These are phyloP conservation scores for Cardiosporidium cionae DNA, from an alignment of 169 alveolate species.

Conservation along the genomic window DNA sequence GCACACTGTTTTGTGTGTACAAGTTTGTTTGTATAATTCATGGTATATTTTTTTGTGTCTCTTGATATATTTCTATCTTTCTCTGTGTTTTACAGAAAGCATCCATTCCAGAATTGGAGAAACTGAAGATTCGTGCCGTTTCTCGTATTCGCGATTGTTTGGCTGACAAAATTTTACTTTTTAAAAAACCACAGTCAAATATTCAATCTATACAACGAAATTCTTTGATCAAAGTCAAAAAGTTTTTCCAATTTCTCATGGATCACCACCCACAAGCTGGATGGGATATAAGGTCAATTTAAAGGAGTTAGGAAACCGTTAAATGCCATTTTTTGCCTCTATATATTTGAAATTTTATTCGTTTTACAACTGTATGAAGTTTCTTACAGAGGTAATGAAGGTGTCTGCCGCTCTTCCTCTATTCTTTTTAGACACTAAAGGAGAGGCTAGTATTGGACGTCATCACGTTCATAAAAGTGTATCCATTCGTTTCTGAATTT, in stretches of 20 bases:
- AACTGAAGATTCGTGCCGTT: constrained; percentile 2
- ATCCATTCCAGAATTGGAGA: constrained; percentile 8
- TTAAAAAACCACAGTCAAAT: neutral
- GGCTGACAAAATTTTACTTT: neutral
- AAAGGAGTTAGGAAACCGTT: neutral
- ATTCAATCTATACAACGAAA: constrained; percentile 2
- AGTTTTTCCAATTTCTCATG: neutral
- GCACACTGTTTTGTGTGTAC: too few relatives aligned
- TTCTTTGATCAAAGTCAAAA: neutral
- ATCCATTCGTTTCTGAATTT: too few relatives aligned
- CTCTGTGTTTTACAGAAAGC: constrained; percentile 3
- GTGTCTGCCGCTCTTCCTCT: too few relatives aligned
- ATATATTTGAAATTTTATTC: too few relatives aligned
- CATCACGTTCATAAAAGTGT: too few relatives aligned
- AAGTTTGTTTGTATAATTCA: too few relatives aligned
- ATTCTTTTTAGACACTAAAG: too few relatives aligned
- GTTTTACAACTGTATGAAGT: too few relatives aligned
- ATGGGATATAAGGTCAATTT: neutral
- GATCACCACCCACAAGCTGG: constrained; percentile 5
- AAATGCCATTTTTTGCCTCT: too few relatives aligned
- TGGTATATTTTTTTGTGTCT: too few relatives aligned
- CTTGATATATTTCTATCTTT: neutral
- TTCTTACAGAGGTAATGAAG: too few relatives aligned
- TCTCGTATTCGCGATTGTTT: constrained; percentile 1
- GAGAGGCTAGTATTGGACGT: too few relatives aligned